Conservation (phyloP, 2,329 filamentous ascomycete species). For the Sclerotinia spermophila region DNA sequence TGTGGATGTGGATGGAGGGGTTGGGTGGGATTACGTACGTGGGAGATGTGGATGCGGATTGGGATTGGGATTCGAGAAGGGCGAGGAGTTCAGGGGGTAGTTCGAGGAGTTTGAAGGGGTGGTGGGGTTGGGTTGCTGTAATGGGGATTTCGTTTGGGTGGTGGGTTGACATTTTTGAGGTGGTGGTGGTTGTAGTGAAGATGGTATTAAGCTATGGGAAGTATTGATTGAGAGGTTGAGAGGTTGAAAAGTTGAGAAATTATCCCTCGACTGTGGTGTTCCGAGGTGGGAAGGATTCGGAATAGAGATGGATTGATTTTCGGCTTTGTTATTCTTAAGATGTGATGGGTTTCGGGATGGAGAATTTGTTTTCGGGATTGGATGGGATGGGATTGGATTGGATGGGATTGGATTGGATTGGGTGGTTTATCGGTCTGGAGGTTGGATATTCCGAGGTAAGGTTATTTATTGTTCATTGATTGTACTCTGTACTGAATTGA, state of each 20-base stretch:
- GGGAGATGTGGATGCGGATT: slow-evolving; percentile 39
- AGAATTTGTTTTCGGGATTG: background rate
- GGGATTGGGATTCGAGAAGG: slow-evolving; percentile 54
- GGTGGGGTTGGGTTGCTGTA: slow-evolving; percentile 46
- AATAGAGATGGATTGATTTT: background rate
- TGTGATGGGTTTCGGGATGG: background rate
- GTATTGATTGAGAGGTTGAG: too few species aligned
- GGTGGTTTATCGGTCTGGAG: background rate
- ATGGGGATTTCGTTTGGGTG: slow-evolving; percentile 46
- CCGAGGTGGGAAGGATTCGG: background rate
- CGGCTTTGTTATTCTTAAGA: too few species aligned
- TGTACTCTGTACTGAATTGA: too few species aligned
- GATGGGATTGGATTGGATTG: background rate
- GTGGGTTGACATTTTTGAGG: too few species aligned
- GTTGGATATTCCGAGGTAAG: background rate
- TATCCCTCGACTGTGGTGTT: background rate
- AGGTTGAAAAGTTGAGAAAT: background rate
- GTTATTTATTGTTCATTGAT: too few species aligned
- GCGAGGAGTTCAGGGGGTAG: slow-evolving; percentile 56
- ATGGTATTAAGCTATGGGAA: too few species aligned
- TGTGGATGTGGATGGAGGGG: background rate
- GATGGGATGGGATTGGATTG: background rate
- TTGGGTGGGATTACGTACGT: slow-evolving; percentile 39
- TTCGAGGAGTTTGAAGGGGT: slow-evolving; percentile 59
- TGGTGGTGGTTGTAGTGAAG: too few species aligned